Percentiles rank a stretch among this genome's conserved stretches.
Evolutionary conservation across 2,329 filamentous ascomycete genomes (phyloP).

Genomic region (Clarireedia monteithiana): DNA sequence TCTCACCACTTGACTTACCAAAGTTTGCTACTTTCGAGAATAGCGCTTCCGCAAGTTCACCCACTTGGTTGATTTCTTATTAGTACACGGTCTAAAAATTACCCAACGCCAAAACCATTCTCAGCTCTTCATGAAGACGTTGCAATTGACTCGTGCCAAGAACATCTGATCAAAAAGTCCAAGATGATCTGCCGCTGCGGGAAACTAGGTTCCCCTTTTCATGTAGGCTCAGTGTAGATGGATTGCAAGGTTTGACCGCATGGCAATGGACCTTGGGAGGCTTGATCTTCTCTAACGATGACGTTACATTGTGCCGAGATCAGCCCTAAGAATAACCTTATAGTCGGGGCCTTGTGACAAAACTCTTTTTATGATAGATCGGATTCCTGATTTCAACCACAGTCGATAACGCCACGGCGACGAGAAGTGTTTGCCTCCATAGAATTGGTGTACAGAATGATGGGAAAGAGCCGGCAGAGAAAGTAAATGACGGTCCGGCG

Average conservation of each 20-base stretch:
- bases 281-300: neutral
- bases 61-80: neutral
- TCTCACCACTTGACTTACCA: neutral
- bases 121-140: neutral
- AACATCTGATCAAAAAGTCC: neutral
- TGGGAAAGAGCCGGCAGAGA: too few relatives aligned
- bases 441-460: too few relatives aligned
- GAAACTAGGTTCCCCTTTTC: neutral
- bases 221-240: neutral
- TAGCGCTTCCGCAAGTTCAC: neutral
- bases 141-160: slow-evolving; percentile 5
- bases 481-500: too few relatives aligned
- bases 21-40: neutral
- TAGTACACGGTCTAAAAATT: neutral
- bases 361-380: neutral
- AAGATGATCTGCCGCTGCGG: neutral
- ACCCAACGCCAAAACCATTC: neutral
- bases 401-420: too few relatives aligned
- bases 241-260: neutral
- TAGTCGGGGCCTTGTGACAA: too few relatives aligned
- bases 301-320: neutral
- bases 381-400: too few relatives aligned
- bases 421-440: too few relatives aligned
- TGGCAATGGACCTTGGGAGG: neutral
- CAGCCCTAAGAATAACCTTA: neutral